A percentile compares a stretch with the other conserved stretches of the same genome.
phyloP scores from a whole-genome alignment of 352 stramenopile species.

The Globisporangium acanthophoron region DNA sequence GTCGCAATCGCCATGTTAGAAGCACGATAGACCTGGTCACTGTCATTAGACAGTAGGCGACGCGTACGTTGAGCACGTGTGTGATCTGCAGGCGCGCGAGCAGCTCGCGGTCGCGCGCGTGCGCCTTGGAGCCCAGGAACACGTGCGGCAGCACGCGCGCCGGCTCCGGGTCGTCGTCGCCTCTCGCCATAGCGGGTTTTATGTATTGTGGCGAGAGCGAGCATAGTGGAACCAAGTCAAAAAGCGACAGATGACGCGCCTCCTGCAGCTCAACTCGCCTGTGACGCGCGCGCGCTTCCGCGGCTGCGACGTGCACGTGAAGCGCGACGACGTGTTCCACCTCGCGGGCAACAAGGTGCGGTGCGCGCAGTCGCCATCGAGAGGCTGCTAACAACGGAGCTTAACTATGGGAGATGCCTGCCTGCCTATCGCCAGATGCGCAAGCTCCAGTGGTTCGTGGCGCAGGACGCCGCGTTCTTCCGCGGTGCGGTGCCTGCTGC shows the following conservation, averaged over 20 bases:
- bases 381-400: neutral
- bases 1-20: neutral
- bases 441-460: slow-evolving; percentile 77
- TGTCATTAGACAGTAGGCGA: too few species aligned
- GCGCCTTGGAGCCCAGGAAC: slow-evolving; percentile 57
- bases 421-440: slow-evolving; percentile 44
- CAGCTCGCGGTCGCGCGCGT: slow-evolving; percentile 62
- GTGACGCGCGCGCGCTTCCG: slow-evolving; percentile 66
- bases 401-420: too few species aligned
- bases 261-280: slow-evolving; percentile 23
- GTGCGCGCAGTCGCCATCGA: neutral
- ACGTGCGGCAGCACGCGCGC: slow-evolving; percentile 64
- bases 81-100: slow-evolving; percentile 63
- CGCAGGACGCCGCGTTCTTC: slow-evolving; percentile 60
- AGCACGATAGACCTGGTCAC: neutral
- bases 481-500: slow-evolving; percentile 15
- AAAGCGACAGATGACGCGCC: neutral
- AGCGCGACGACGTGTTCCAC: slow-evolving; percentile 75
- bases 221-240: neutral
- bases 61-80: slow-evolving; percentile 74
- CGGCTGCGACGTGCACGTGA: slow-evolving; percentile 69
- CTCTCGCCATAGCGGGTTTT: slow-evolving; percentile 9
- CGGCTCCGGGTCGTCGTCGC: slow-evolving; percentile 23
- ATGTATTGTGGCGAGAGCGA: neutral
- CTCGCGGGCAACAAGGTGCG: slow-evolving; percentile 81